Evolutionary conservation across 2,329 filamentous ascomycete species (phyloP).

Genomic region (Sporothrix pallida): DNA sequence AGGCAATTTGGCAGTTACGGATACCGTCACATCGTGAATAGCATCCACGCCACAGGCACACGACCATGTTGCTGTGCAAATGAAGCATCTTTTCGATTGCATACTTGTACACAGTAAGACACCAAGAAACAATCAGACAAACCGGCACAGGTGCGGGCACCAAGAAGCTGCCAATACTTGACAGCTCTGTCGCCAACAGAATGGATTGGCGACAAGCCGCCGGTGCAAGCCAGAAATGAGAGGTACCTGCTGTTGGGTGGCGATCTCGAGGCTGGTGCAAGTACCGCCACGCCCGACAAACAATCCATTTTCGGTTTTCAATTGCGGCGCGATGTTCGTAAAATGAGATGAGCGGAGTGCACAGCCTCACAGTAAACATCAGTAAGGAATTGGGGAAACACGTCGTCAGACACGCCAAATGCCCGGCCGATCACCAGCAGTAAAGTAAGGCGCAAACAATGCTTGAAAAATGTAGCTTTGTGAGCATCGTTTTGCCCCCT

Average conservation of each 20-base stretch:
- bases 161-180: slow-evolving; percentile 1
- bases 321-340: not conserved
- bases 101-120: not conserved
- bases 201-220: not conserved
- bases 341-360: slow-evolving; percentile 10
- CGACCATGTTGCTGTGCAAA: not conserved
- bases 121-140: not conserved
- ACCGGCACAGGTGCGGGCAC: not conserved
- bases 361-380: not conserved
- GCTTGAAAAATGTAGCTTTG: not conserved
- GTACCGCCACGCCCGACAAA: not conserved
- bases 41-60: not conserved
- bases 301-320: not conserved
- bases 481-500: not conserved
- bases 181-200: not conserved
- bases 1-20: not conserved
- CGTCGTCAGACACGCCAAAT: not conserved
- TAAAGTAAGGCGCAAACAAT: not conserved
- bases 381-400: not conserved
- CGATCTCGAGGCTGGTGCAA: slow-evolving; percentile 18
- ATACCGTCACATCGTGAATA: not conserved
- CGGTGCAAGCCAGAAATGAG: not conserved
- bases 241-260: slow-evolving; percentile 1
- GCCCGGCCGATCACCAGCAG: not conserved
- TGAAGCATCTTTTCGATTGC: not conserved